Evolutionary conservation across 2,329 filamentous ascomycete species (phyloP), one percentile per base, ranked within the genome.

Genomic region (Penicillium brasilianum): DNA sequence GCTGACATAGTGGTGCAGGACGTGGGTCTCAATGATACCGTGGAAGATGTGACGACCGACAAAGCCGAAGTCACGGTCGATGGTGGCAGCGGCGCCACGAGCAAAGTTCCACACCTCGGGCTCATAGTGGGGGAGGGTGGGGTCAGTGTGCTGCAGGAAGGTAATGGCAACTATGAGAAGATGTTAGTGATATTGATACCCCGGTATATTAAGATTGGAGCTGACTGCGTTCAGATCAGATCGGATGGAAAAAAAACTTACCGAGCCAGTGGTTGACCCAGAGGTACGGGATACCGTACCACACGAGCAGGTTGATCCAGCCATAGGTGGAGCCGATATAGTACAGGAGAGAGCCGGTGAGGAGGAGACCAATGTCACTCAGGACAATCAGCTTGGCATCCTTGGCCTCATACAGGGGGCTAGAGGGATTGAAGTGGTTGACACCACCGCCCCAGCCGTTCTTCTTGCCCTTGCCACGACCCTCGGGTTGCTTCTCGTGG

Each of bases 211-310:
- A 51, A 2, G 4, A 3, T 43, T 36, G 18, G 43, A 46, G 44
- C 44, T 48, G 22, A 48, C 25, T n/a, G 25, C 7, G 11, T 48
- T 9, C 44, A 30, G 16, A 55, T 9, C 44, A 30, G 16, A 55
- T 25, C 25, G 9, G 37, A n/a, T 25, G 25, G 25, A 28, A 28
- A 39, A 11, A 60, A 58, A 55, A 85, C 91, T 85, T 88, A 95
- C 92, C 91, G 59, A 98, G 90, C 94, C 94, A 98, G 87, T 97
- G 93, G 87, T 98, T 96, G 59, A 97, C 93, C 94, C 94, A 97
- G 63, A 97, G 84, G 78, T 98, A 99, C 39, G 95, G 95, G 61
- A 96, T 75, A 74, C 93, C 88, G 82, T 99, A 99, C 94, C 95
- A 98, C 65, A 99, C 90, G 62, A 91, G 81, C 77, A 98, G 83